A percentile compares a stretch with the other conserved stretches of the same genome.
phyloP scores from a whole-genome alignment of 352 stramenopile species.

The Phytophthora meadii region DNA sequence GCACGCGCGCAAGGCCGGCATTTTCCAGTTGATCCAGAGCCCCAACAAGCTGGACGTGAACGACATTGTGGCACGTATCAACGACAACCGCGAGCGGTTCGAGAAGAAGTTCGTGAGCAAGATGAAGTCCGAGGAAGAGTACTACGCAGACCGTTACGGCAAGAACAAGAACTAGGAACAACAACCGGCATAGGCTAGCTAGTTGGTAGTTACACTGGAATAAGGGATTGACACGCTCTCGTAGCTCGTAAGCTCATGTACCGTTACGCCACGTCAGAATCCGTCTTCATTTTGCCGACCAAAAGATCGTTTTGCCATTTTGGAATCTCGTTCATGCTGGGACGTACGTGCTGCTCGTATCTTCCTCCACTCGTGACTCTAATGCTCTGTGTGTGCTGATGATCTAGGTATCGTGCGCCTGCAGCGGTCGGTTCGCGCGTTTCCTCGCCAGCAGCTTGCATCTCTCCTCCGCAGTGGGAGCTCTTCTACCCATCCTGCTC shows the following conservation, averaged over 20 bases:
- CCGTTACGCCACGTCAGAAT: constrained; percentile 31
- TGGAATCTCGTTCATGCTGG: constrained; percentile 32
- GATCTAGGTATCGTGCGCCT: constrained; percentile 28
- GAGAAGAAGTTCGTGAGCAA: constrained; percentile 95
- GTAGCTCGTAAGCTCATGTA: constrained; percentile 11
- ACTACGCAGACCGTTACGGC: constrained; percentile 91
- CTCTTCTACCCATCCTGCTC: not conserved
- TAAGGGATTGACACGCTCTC: constrained; percentile 4
- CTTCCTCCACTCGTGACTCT: not conserved
- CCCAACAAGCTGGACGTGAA: constrained; percentile 82
- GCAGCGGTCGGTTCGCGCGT: constrained; percentile 24
- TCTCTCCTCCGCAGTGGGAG: constrained; percentile 6
- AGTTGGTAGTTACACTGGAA: constrained; percentile 3
- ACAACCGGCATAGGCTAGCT: not conserved
- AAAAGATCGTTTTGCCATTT: constrained; percentile 8
- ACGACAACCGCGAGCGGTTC: constrained; percentile 89
- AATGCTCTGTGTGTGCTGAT: constrained; percentile 16
- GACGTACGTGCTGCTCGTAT: constrained; percentile 24
- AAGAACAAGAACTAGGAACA: constrained; percentile 59
- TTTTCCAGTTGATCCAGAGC: constrained; percentile 84
- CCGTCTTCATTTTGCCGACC: constrained; percentile 2
- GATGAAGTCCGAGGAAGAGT: constrained; percentile 93
- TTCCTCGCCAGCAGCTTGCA: constrained; percentile 24
- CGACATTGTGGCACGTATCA: constrained; percentile 91
- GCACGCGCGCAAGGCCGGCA: constrained; percentile 76